Evolutionary conservation across 257 asterid species (phyloP), one percentile per base, ranked within the genome.

Genomic region (Thymus mandschuricus): DNA sequence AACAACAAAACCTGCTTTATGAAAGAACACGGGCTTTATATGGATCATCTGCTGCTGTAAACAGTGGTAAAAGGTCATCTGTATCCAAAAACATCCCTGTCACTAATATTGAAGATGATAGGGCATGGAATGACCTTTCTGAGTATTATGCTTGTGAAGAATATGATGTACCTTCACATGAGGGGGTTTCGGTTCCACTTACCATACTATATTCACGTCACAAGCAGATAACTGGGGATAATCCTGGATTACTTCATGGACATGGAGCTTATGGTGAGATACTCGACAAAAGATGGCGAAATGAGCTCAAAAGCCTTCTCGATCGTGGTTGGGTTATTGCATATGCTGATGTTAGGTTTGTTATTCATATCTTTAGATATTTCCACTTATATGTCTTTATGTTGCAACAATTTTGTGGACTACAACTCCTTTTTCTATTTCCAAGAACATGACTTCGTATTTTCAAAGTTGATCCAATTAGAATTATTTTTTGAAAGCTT

Each of bases 241-340:
- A 80, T 79, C 98, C 99, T 29, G 99, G 99, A 59, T 82, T 95
- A 79, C 97, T 95, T 76, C 95, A 87, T 73, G 99, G 95, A 21
- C 98, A 95, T 73, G 99, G 99, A 54, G 95, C 96, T 70, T 95
- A 89, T 72, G 92, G 99, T 68, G 98, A 95, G 78, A 75, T 88
- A 80, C 92, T 95, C 30, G 98, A 91, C 78, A 92, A 95, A 82
- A 75, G 98, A 78, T 95, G 99, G 99, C 79, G 82, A 63, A 86
- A 74, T 54, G 91, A 86, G 85, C 83, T 81, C 30, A 86, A 83
- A 78, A 95, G 98, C 81, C 96, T 95, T 76, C 98, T 95, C 49
- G 98, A 95, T 81, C 99, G 98, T 76, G 98, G 97, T 71, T 95
- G 99, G 99, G 86, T 95, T 63, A 83, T 95, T 71, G 99, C 98